These are phyloP conservation scores for Glycine soja DNA, from an alignment of 306 rosid species.

Conservation along the genomic window DNA sequence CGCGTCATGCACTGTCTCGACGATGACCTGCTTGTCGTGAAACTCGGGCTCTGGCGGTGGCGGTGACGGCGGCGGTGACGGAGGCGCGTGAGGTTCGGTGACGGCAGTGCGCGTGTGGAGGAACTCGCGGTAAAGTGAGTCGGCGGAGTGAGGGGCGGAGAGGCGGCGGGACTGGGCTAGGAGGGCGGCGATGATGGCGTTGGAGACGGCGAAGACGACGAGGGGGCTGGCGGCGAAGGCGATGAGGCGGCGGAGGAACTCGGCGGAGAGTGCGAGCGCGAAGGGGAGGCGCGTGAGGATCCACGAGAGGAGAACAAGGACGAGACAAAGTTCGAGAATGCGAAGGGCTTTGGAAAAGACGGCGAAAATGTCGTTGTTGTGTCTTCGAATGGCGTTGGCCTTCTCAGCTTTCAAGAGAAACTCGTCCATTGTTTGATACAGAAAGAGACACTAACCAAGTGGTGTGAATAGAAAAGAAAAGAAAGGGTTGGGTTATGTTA, in stretches of 20 bases:
- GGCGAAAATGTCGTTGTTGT: conserved; percentile 39
- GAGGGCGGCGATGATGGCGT: conserved; percentile 76
- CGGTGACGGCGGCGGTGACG: not conserved
- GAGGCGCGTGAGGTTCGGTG: conserved; percentile 23
- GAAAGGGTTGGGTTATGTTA: no score
- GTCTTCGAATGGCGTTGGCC: conserved; percentile 40
- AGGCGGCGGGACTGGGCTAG: conserved; percentile 60
- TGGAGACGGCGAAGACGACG: conserved; percentile 78
- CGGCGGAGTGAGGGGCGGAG: conserved; percentile 12
- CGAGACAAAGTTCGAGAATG: conserved; percentile 54
- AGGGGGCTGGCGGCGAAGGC: conserved; percentile 61
- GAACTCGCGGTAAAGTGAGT: conserved; percentile 45
- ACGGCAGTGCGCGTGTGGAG: conserved; percentile 32
- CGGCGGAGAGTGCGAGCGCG: conserved; percentile 57
- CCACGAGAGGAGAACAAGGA: conserved; percentile 62
- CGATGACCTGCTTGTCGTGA: conserved; percentile 71
- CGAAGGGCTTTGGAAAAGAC: conserved; percentile 61
- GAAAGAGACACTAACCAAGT: not conserved
- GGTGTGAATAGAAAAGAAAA: not conserved
- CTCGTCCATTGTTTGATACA: conserved; percentile 45
- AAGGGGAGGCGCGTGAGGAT: conserved; percentile 67
- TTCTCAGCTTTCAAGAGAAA: conserved; percentile 51
- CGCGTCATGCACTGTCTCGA: conserved; percentile 42
- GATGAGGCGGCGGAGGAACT: conserved; percentile 50
- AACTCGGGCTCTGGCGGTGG: conserved; percentile 42